Base-by-base conservation (phyloP, 305 asterid genomes). In the Stenogyne calaminthoides region DNA sequence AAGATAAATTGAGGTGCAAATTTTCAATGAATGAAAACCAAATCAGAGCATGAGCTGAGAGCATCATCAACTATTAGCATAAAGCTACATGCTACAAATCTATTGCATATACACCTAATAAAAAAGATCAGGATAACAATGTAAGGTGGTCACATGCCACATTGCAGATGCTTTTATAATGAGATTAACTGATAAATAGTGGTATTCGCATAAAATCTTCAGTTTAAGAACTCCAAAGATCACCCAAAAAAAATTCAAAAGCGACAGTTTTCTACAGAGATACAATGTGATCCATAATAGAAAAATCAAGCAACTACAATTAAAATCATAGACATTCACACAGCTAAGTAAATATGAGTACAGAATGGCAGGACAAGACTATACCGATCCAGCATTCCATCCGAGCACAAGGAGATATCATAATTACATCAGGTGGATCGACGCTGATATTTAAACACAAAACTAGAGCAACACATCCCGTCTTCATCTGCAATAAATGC, bases 321-420 rank as follows among this genome's bases (percentile, higher is more conserved):
- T 18, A 60, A 32, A 67, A 40, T 58, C 61, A 64, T 18, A 54
- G 11, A n/a, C 11, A 19, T 65, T 25, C 29, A 74, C 58, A 79
- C 18, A 74, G 49, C 71, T 52, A 77, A 61, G 25, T 4, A 61
- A 52, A 42, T 64, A 46, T 59, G 44, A 74, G 44, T 10, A 75
- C 51, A 83, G 27, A 67, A 56, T 72, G 73, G 66, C 67, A 74
- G 68, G 69, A 68, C 62, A 66, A 71, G 49, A 78, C 71, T 55
- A 71, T 76, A 95, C 99, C 99, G 57, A 92, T 93, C 99, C 98
- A 95, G 86, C 98, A 95, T 80, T 95, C 99, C 96, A 95, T 89
- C 69, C 99, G 91, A 55, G 99, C 98, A 87, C 99, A 92, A 80
- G 99, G 98, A 71, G 99, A 90, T 78, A 95, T 95, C 91, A 90